phyloP scores from a whole-genome alignment of 768 basidiomycete genomes.

The Russula griseocarnosa region DNA sequence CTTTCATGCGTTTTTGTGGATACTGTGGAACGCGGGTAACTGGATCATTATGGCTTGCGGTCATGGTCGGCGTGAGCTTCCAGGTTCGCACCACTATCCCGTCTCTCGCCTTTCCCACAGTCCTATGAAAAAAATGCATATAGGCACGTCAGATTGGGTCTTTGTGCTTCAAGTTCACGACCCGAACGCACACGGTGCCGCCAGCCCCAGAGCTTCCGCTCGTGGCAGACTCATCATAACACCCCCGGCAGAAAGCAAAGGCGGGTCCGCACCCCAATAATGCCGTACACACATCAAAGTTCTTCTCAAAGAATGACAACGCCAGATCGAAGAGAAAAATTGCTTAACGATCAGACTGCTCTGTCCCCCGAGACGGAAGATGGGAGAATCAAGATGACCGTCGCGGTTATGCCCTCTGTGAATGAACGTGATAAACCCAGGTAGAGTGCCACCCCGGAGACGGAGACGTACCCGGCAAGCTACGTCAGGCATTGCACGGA shows the following conservation, averaged over 20 bases:
- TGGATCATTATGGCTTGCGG: conserved; percentile 66
- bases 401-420: conserved; percentile 81
- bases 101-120: conserved; percentile 40
- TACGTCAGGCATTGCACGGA: conserved; percentile 98
- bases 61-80: conserved; percentile 64
- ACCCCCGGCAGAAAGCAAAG: conserved; percentile 95
- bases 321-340: conserved; percentile 96
- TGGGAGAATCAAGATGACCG: conserved; percentile 71
- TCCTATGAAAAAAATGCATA: conserved; percentile 43
- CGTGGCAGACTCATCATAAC: conserved; percentile 99
- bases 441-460: no score
- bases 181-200: conserved; percentile 75
- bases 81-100: conserved; percentile 46
- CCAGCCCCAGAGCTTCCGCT: conserved; percentile 88
- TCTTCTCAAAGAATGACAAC: conserved; percentile 94
- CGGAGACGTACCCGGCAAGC: conserved; percentile 74
- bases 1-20: conserved; percentile 69
- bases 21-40: conserved; percentile 62
- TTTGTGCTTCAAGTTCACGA: background rate
- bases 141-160: background rate
- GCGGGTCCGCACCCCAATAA: conserved; percentile 95
- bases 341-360: conserved; percentile 74
- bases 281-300: conserved; percentile 97
- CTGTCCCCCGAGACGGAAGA: conserved; percentile 44
- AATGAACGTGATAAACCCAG: no score